Conservation (phyloP, 2,329 filamentous ascomycete genomes). For the Hypoxylon sp. region DNA sequence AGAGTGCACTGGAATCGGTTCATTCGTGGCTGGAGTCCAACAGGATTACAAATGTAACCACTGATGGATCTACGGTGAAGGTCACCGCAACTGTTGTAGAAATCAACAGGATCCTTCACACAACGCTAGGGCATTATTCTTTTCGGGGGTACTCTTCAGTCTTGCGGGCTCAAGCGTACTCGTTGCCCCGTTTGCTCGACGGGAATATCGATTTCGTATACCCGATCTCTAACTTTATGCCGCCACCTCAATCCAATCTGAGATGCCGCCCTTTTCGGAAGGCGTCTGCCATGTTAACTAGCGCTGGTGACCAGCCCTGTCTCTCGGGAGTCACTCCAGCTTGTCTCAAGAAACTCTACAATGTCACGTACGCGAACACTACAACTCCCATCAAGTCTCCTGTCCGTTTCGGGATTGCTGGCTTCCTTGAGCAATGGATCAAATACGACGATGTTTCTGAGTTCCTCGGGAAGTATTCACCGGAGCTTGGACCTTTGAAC, state of each 20-base stretch:
- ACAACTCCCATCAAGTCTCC: conserved; percentile 48
- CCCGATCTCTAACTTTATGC: conserved; percentile 64
- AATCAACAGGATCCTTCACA: conserved; percentile 58
- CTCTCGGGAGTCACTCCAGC: conserved; percentile 43
- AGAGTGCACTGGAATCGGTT: conserved; percentile 55
- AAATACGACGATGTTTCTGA: conserved; percentile 58
- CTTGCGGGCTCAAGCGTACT: conserved; percentile 61
- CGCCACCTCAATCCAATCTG: conserved; percentile 47
- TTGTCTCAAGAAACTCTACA: conserved; percentile 59
- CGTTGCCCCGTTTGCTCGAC: conserved; percentile 57
- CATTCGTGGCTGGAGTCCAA: conserved; percentile 58
- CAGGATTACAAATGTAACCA: conserved; percentile 53
- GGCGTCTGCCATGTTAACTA: conserved; percentile 2
- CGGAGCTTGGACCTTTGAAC: conserved; percentile 53
- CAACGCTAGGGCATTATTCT: conserved; percentile 58
- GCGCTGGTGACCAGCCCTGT: conserved; percentile 45
- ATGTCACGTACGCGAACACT: conserved; percentile 56
- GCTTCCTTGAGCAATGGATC: conserved; percentile 64
- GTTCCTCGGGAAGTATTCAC: conserved; percentile 56
- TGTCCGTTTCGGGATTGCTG: conserved; percentile 61
- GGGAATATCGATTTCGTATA: conserved; percentile 61
- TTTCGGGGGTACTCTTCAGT: conserved; percentile 56
- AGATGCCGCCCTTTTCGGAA: conserved; percentile 16
- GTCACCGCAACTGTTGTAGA: conserved; percentile 58
- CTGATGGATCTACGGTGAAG: conserved; percentile 59